Evolutionary conservation across 306 rosid genomes (phyloP), one percentile per base, ranked within the genome.

Genomic region (Dryas octopetala): DNA sequence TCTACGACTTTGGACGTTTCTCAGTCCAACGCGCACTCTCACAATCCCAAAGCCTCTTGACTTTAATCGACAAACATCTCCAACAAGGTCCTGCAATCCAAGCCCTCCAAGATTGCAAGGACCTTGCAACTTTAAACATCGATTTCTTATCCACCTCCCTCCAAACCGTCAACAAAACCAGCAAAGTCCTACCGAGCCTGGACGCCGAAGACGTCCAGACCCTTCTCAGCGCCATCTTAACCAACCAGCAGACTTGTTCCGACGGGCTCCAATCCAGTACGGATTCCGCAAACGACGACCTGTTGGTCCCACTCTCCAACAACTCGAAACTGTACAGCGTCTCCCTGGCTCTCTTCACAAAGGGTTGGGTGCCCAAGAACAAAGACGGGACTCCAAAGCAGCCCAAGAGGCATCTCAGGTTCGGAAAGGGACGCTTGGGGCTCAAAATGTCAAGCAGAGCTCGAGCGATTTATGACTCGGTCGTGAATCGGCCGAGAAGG

Each of bases 301-400:
- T 85, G 1, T 61, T 19, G 0, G 68, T 32, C 1, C 26, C 76
- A 44, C 9, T 79, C 10, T 68, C 81, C 7, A 71, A 78, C 4
- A 81, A 75, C 49, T 71, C 81, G 17, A 52, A 76, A 2, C 51
- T 80, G 26, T 81, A 73, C 54, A 82, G 82, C 19, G 47, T 81
- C 62, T 74, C 85, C 1, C 62, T 84, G 0, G 58, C 85, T 55
- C 76, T 81, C 40, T 73, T 83, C 47, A 57, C 80, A 12, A 57
- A 76, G 43, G 86, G 82, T 7, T 85, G 88, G 86, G 84, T 82
- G 16, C 86, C 86, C 16, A 74, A 66, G 68, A 40, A 57, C 74
- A 71, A 43, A 57, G 55, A 68, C 32, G 71, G 62, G n/a, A 26
- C 40, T 40, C 9, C 60, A 7, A 28, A 19, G 11, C 50, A 45